A percentile compares a stretch with the other conserved stretches of the same genome.
These are phyloP conservation scores for Cavenderia fasciculata DNA, from an alignment of 78 protist genomes.

Conservation along the genomic window DNA sequence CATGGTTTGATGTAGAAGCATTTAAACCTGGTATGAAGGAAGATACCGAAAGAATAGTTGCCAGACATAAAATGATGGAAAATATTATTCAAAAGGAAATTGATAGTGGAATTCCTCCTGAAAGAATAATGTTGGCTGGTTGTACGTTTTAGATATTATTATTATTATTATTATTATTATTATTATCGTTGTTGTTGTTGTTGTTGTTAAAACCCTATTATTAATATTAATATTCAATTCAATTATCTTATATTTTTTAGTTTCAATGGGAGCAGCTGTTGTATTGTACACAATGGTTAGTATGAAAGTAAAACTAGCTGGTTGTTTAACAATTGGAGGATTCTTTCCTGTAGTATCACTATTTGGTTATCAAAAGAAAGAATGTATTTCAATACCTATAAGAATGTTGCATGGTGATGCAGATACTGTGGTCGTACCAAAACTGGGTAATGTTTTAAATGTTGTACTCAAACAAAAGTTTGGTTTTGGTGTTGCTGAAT, in stretches of 20 bases:
- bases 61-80: background rate
- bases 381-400: background rate
- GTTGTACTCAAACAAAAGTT: background rate
- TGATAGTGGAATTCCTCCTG: background rate
- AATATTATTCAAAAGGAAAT: background rate
- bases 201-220: too few relatives aligned
- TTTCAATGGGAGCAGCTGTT: conserved; percentile 5
- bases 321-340: background rate
- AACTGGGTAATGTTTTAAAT: background rate
- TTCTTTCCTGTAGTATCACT: conserved; percentile 12
- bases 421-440: background rate
- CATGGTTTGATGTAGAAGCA: conserved; percentile 26
- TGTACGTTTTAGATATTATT: too few relatives aligned
- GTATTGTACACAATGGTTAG: background rate
- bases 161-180: too few relatives aligned
- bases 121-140: conserved; percentile 10
- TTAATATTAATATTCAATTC: too few relatives aligned
- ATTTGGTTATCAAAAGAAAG: background rate
- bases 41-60: background rate
- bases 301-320: background rate
- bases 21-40: background rate
- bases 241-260: too few relatives aligned
- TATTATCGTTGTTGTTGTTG: too few relatives aligned
- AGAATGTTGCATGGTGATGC: conserved; percentile 10
- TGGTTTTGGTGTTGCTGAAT: background rate